Conservation (phyloP, 2,329 filamentous ascomycete species). For the Didymellaceae sp. region DNA sequence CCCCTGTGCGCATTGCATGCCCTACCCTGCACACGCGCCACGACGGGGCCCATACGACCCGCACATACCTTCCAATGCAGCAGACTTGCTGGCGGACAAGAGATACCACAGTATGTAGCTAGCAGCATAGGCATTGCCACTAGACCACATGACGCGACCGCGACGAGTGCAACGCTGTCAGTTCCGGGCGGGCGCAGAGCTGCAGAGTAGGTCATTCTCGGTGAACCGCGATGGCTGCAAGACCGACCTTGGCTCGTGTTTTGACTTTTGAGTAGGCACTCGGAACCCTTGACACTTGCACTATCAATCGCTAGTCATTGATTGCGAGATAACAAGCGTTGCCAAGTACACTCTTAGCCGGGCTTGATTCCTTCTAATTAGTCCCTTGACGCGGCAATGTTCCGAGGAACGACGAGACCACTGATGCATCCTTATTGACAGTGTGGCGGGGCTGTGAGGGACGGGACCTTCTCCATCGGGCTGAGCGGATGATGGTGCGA, state of each 20-base stretch:
- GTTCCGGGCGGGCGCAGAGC: too few species aligned
- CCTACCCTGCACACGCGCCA: not conserved
- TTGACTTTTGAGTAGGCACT: not conserved
- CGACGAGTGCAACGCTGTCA: too few species aligned
- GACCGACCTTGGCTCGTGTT: not conserved
- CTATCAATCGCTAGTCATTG: conserved; percentile 2
- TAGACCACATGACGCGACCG: too few species aligned
- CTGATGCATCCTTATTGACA: not conserved
- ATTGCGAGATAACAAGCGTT: conserved; percentile 8
- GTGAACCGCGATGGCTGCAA: not conserved
- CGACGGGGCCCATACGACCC: not conserved
- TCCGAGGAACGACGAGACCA: not conserved
- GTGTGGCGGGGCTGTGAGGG: not conserved
- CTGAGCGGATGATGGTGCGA: not conserved
- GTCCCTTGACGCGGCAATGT: not conserved
- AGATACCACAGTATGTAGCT: too few species aligned
- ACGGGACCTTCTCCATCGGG: conserved; percentile 4
- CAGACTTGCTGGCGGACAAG: not conserved
- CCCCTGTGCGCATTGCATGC: not conserved
- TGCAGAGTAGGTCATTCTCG: too few species aligned
- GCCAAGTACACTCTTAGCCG: conserved; percentile 6
- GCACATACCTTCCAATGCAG: not conserved
- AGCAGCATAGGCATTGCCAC: too few species aligned
- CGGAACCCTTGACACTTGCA: not conserved
- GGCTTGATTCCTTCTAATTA: conserved; percentile 5